Conservation (phyloP, 305 asterid species). For the Euphrasia arctica region DNA sequence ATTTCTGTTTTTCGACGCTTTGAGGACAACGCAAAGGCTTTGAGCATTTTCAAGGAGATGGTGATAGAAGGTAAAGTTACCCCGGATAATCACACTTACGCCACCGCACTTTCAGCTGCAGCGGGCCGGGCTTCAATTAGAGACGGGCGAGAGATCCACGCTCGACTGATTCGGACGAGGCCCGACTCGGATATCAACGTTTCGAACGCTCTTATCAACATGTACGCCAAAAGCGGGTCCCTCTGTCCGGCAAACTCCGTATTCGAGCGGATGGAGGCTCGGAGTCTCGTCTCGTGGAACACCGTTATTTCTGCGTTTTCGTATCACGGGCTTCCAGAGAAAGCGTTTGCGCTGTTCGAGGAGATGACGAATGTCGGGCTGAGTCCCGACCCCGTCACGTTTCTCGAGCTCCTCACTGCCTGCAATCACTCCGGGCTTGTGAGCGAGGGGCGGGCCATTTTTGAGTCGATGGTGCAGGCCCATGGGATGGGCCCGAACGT, state of each 20-base stretch:
- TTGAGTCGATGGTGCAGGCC: constrained; percentile 39
- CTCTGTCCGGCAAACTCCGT: constrained; percentile 32
- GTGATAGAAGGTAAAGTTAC: constrained; percentile 23
- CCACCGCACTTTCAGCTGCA: constrained; percentile 59
- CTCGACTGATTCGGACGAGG: constrained; percentile 45
- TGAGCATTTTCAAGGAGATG: constrained; percentile 56
- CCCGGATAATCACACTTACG: constrained; percentile 57
- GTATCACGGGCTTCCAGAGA: constrained; percentile 51
- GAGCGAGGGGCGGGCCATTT: constrained; percentile 42
- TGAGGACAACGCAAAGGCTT: constrained; percentile 47
- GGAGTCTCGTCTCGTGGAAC: constrained; percentile 71
- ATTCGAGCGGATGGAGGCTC: constrained; percentile 44
- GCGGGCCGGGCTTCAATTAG: constrained; percentile 53
- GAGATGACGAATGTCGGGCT: constrained; percentile 42
- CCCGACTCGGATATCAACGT: constrained; percentile 48
- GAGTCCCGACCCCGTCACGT: constrained; percentile 65
- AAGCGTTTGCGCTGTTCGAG: constrained; percentile 39
- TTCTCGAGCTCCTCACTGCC: constrained; percentile 56
- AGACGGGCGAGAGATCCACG: constrained; percentile 63
- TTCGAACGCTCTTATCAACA: constrained; percentile 63
- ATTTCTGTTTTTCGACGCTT: constrained; percentile 56
- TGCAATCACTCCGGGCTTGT: constrained; percentile 75
- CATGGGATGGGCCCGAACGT: constrained; percentile 39
- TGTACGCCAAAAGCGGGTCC: constrained; percentile 75
- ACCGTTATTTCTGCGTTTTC: constrained; percentile 62